These are phyloP conservation scores for Termitomyces sp. DNA, from an alignment of 768 basidiomycete species.

Conservation along the genomic window DNA sequence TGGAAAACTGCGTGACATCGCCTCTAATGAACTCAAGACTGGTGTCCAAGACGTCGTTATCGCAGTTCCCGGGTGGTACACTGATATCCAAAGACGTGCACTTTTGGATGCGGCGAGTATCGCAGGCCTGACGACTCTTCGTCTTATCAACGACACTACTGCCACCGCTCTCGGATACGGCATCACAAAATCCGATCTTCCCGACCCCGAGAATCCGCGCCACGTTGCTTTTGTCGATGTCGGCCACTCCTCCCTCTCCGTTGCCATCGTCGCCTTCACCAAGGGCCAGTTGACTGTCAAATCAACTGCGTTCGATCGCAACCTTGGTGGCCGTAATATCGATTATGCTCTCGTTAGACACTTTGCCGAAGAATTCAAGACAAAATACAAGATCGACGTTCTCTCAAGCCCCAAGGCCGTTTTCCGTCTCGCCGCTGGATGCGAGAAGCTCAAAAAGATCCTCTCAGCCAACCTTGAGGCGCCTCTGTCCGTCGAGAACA, in stretches of 20 bases:
- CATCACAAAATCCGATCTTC: conserved; percentile 97
- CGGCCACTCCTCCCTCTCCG: conserved; percentile 89
- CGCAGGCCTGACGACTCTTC: conserved; percentile 85
- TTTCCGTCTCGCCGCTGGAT: conserved; percentile 85
- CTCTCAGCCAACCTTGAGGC: conserved; percentile 91
- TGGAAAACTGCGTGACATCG: conserved; percentile 85
- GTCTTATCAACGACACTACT: conserved; percentile 96
- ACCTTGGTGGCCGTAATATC: conserved; percentile 95
- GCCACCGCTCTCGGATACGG: conserved; percentile 96
- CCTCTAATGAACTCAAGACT: conserved; percentile 79
- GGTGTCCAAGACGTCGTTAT: conserved; percentile 90
- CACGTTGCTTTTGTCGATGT: conserved; percentile 94
- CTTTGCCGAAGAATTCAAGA: conserved; percentile 89
- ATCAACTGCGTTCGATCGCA: conserved; percentile 83
- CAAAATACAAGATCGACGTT: conserved; percentile 98
- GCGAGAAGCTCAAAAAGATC: conserved; percentile 95
- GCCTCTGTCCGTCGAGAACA: conserved; percentile 88
- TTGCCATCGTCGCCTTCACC: conserved; percentile 85
- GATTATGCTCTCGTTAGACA: conserved; percentile 87
- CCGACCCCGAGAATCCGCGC: conserved; percentile 72
- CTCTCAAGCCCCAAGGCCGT: conserved; percentile 84
- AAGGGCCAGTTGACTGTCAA: conserved; percentile 90
- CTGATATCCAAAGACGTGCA: conserved; percentile 89
- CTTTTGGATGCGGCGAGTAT: conserved; percentile 86
- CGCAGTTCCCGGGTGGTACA: conserved; percentile 95